A percentile compares a stretch with the other conserved stretches of the same genome.
These are phyloP conservation scores for Ramaria sp. DNA, from an alignment of 768 basidiomycete species.

Conservation along the genomic window DNA sequence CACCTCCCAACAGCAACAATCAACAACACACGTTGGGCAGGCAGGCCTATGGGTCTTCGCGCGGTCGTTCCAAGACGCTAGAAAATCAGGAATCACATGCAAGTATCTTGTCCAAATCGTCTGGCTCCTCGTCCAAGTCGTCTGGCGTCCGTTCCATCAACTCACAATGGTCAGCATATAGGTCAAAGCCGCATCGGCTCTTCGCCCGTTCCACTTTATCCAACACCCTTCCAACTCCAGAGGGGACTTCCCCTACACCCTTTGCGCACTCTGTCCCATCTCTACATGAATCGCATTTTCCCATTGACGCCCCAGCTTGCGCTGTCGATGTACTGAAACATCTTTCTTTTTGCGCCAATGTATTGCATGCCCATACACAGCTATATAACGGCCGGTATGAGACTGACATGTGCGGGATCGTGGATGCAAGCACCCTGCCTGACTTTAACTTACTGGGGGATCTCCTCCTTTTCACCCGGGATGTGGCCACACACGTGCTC, in stretches of 20 bases:
- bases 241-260: background rate
- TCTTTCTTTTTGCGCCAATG: constrained; percentile 6
- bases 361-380: constrained; percentile 3
- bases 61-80: constrained; percentile 10
- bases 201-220: background rate
- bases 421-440: background rate
- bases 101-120: constrained; percentile 2
- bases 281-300: background rate
- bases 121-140: constrained; percentile 3
- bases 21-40: constrained; percentile 6
- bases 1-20: constrained; percentile 33
- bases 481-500: background rate
- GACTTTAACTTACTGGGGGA: constrained; percentile 1
- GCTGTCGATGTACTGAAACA: constrained; percentile 1
- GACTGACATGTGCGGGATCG: background rate
- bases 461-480: background rate
- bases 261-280: background rate
- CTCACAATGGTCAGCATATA: background rate
- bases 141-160: constrained; percentile 1
- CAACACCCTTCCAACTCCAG: background rate
- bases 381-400: background rate
- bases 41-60: background rate
- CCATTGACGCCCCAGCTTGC: constrained; percentile 2
- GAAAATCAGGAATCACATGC: constrained; percentile 1
- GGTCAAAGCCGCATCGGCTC: background rate